A percentile compares a stretch with the other conserved stretches of the same genome.
These are phyloP conservation scores for Capsella bursapastoris DNA, from an alignment of 345 rosid species.

Conservation along the genomic window DNA sequence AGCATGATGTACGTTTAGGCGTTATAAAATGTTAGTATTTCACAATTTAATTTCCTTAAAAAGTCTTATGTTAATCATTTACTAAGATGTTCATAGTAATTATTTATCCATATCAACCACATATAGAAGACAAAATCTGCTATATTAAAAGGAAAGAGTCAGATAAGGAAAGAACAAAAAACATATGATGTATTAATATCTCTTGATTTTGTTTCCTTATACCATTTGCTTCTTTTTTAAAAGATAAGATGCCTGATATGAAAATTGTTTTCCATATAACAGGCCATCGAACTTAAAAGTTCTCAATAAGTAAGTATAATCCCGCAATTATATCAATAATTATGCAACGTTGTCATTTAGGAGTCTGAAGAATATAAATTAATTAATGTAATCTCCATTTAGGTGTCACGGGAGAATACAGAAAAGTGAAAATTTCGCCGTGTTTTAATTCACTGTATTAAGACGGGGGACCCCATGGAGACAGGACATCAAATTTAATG, in stretches of 20 bases:
- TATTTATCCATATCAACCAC: not conserved
- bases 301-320: too few species aligned
- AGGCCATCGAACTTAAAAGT: too few species aligned
- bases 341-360: constrained; percentile 24
- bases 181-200: not conserved
- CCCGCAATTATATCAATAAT: not conserved
- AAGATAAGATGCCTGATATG: not conserved
- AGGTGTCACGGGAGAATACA: constrained; percentile 1
- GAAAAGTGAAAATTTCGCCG: constrained; percentile 23
- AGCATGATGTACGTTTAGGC: too few species aligned
- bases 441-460: not conserved
- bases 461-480: constrained; percentile 31
- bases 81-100: not conserved
- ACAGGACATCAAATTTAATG: constrained; percentile 41
- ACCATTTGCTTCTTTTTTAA: not conserved
- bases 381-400: not conserved
- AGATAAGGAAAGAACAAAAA: not conserved
- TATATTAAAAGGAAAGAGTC: not conserved
- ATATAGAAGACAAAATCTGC: not conserved
- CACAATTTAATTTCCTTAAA: not conserved
- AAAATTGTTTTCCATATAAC: not conserved
- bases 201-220: not conserved
- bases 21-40: too few species aligned
- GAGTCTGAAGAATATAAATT: not conserved
- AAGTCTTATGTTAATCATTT: too few species aligned